phyloP scores from a whole-genome alignment of 768 basidiomycete genomes.

The Termitomyces titanicus region DNA sequence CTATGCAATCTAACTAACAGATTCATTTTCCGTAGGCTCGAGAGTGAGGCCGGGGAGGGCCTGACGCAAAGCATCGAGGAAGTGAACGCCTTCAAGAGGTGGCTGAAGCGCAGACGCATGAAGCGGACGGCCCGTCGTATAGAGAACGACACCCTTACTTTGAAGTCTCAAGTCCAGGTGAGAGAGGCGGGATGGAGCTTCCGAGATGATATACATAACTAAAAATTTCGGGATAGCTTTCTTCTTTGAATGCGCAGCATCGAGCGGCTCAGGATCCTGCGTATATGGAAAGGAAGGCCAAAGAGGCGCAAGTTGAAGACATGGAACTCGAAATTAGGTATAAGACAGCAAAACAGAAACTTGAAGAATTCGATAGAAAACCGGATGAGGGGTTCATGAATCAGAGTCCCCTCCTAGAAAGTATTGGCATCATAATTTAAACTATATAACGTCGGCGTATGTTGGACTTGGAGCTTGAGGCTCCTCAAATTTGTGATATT shows the following conservation, averaged over 20 bases:
- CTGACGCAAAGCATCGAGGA: background rate
- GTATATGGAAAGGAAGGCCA: background rate
- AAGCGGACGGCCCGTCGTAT: background rate
- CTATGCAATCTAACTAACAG: background rate
- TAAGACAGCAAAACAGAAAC: background rate
- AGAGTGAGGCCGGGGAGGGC: background rate
- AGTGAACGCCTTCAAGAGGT: background rate
- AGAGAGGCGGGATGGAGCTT: background rate
- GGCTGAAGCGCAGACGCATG: background rate
- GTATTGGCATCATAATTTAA: no score
- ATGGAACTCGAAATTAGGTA: background rate
- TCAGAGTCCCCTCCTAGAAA: no score
- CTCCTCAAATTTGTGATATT: no score
- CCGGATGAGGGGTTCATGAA: background rate
- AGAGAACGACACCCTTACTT: background rate
- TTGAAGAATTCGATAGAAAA: background rate
- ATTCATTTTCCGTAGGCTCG: background rate
- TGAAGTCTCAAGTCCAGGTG: background rate
- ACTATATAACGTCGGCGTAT: no score
- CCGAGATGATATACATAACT: background rate
- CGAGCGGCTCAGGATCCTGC: background rate
- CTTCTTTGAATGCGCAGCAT: background rate
- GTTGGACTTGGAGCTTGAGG: no score
- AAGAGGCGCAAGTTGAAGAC: background rate
- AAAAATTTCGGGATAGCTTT: background rate